These are phyloP conservation scores for Lojkania enalia DNA, from an alignment of 2,329 filamentous ascomycete genomes.

Conservation along the genomic window DNA sequence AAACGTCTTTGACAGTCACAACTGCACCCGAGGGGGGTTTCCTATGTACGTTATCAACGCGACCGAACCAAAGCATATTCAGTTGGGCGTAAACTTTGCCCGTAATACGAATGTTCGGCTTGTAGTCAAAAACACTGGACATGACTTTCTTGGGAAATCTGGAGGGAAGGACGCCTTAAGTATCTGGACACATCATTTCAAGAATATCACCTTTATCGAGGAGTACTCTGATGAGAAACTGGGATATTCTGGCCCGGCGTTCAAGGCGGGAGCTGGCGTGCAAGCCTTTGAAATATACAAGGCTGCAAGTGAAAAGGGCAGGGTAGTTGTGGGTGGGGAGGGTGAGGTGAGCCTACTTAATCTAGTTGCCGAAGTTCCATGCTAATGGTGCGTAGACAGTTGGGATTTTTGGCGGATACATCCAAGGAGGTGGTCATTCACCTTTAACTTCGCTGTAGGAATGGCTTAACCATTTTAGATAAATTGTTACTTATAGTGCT, in stretches of 20 bases:
- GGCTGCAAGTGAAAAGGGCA: slow-evolving; percentile 51
- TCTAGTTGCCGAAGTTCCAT: background rate
- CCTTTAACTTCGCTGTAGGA: slow-evolving; percentile 50
- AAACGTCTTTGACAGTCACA: slow-evolving; percentile 37
- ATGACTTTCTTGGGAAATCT: slow-evolving; percentile 42
- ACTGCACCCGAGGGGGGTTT: slow-evolving; percentile 42
- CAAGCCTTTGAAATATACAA: slow-evolving; percentile 58
- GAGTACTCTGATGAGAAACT: slow-evolving; percentile 35
- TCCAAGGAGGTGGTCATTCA: slow-evolving; percentile 58
- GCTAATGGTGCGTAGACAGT: slow-evolving; percentile 51
- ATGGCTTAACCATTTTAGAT: background rate
- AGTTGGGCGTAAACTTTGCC: slow-evolving; percentile 43
- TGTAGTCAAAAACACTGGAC: slow-evolving; percentile 42
- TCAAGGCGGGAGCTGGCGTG: slow-evolving; percentile 61
- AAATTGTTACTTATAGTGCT: slow-evolving; percentile 18
- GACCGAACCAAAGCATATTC: slow-evolving; percentile 40
- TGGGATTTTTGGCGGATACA: slow-evolving; percentile 52
- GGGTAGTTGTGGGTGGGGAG: slow-evolving; percentile 57
- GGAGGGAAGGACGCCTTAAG: slow-evolving; percentile 39
- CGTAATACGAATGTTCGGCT: slow-evolving; percentile 38
- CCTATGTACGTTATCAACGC: slow-evolving; percentile 43
- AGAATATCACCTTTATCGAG: slow-evolving; percentile 39
- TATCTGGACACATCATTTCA: slow-evolving; percentile 45
- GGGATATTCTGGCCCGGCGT: slow-evolving; percentile 51
- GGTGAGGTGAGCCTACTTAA: slow-evolving; percentile 38